Conservation (phyloP, 805 yeast species). For the Zygosaccharomyces bisporus region DNA sequence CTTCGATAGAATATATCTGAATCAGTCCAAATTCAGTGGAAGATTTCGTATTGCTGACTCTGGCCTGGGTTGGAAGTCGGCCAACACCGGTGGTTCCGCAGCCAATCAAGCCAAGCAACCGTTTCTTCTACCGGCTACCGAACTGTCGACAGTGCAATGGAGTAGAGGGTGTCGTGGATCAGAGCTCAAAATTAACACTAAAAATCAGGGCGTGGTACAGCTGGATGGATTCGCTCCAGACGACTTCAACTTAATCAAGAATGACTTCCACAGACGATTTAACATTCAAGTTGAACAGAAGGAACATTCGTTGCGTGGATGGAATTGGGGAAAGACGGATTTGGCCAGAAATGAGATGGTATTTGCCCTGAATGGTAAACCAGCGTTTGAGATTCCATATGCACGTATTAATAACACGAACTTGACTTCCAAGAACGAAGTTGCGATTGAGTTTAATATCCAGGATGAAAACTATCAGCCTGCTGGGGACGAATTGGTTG, state of each 20-base stretch:
- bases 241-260: constrained; percentile 76
- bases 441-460: constrained; percentile 78
- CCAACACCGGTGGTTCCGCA: constrained; percentile 41
- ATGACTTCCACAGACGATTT: constrained; percentile 76
- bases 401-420: constrained; percentile 75
- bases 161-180: constrained; percentile 90
- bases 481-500: constrained; percentile 95
- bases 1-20: constrained; percentile 85
- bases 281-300: constrained; percentile 67
- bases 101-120: constrained; percentile 57
- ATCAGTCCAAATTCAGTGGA: constrained; percentile 80
- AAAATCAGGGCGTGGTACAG: constrained; percentile 77
- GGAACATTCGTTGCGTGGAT: constrained; percentile 93
- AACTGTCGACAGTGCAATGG: constrained; percentile 79
- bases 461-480: constrained; percentile 51
- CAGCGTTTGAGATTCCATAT: constrained; percentile 89
- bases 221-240: constrained; percentile 89
- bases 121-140: constrained; percentile 84
- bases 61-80: constrained; percentile 96
- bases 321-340: constrained; percentile 98
- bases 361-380: constrained; percentile 81
- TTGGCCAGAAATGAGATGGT: constrained; percentile 88
- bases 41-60: constrained; percentile 91
- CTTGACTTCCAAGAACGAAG: constrained; percentile 88
- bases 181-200: constrained; percentile 85